Conservation (phyloP, 768 basidiomycete species). For the Suillus tomentosus region DNA sequence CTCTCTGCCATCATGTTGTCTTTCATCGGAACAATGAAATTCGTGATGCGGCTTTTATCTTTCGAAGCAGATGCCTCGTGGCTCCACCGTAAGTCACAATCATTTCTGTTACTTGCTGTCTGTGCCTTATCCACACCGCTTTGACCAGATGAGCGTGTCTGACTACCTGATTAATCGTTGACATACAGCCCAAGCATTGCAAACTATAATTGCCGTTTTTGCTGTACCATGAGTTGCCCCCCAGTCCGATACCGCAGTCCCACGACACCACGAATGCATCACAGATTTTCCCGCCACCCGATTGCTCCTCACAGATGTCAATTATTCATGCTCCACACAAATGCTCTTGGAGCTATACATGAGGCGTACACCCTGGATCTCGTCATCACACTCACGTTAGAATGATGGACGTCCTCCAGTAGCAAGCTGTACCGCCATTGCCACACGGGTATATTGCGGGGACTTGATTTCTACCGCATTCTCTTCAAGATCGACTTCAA, state of each 20-base stretch:
- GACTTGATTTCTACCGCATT: background rate
- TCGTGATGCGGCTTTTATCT: background rate
- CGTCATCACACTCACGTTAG: background rate
- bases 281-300: background rate
- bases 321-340: background rate
- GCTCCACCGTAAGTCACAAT: background rate
- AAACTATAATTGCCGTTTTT: background rate
- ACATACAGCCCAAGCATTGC: slow-evolving; percentile 4
- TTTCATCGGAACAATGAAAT: background rate
- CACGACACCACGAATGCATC: background rate
- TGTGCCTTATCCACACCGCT: background rate
- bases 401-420: background rate
- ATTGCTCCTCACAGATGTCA: background rate
- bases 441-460: background rate
- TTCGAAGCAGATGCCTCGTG: slow-evolving; percentile 3
- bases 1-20: background rate
- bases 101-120: background rate
- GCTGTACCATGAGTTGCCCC: background rate
- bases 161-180: background rate
- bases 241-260: background rate
- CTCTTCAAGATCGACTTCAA: background rate
- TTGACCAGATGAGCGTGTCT: background rate
- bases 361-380: background rate
- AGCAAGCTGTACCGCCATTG: background rate
- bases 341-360: background rate